A percentile compares a stretch with the other conserved stretches of the same genome.
phyloP scores from a whole-genome alignment of 2,329 filamentous ascomycete genomes.

The Ustulina deusta region DNA sequence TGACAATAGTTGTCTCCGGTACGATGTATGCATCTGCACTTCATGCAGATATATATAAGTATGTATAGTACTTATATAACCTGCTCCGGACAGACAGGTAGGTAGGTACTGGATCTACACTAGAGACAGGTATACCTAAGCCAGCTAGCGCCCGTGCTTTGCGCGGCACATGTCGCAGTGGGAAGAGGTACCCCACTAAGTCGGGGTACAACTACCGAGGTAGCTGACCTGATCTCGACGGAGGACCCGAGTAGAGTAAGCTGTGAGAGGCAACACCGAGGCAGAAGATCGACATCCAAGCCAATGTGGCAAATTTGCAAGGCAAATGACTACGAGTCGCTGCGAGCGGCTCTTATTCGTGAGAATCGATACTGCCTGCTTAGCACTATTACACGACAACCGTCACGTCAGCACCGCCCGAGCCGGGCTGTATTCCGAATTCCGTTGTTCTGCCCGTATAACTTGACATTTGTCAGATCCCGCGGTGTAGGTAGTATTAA shows the following conservation, averaged over 20 bases:
- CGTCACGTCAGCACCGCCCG: not conserved
- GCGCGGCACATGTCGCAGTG: not conserved
- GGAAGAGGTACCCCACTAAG: not conserved
- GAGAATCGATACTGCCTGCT: not conserved
- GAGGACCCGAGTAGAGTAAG: not conserved
- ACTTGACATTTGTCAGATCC: not conserved
- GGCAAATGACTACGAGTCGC: not conserved
- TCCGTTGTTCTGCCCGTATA: not conserved
- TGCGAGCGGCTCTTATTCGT: not conserved
- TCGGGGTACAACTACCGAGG: not conserved
- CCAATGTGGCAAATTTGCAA: not conserved
- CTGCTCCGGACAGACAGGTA: not conserved
- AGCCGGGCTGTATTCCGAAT: slow-evolving; percentile 6
- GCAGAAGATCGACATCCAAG: not conserved
- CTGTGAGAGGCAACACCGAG: not conserved
- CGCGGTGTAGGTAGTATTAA: not conserved
- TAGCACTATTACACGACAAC: not conserved
- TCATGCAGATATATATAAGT: too few relatives aligned
- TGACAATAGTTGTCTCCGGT: too few relatives aligned
- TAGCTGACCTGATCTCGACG: not conserved
- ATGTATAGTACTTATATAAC: too few relatives aligned
- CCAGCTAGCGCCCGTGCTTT: too few relatives aligned
- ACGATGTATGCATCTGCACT: too few relatives aligned
- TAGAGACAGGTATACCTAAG: too few relatives aligned
- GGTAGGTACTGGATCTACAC: too few relatives aligned